Percentiles rank a stretch among this genome's conserved stretches.
Evolutionary conservation across 2,329 filamentous ascomycete species (phyloP).

Genomic region (Microdochium bolleyi): DNA sequence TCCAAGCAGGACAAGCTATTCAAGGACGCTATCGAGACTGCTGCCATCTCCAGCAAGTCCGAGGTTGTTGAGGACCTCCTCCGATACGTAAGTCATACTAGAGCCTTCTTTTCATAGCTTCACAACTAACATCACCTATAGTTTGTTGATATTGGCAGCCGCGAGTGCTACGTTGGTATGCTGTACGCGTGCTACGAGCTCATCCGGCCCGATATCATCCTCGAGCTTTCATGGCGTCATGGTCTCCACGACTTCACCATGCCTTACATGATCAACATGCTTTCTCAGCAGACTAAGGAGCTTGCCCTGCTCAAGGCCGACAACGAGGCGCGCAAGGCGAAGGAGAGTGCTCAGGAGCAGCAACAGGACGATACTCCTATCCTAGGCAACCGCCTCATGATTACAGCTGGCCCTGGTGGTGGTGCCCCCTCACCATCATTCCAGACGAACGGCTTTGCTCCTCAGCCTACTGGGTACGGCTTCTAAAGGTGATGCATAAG

Average conservation of each 20-base stretch:
- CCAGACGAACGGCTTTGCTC: slow-evolving; percentile 81
- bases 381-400: slow-evolving; percentile 85
- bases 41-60: slow-evolving; percentile 81
- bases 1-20: slow-evolving; percentile 99
- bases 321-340: slow-evolving; percentile 86
- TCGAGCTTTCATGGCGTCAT: slow-evolving; percentile 96
- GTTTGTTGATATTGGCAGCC: slow-evolving; percentile 99
- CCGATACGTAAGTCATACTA: slow-evolving; percentile 72
- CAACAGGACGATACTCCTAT: slow-evolving; percentile 93
- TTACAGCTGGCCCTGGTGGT: slow-evolving; percentile 76
- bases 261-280: slow-evolving; percentile 99
- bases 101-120: not conserved
- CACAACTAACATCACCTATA: slow-evolving; percentile 33
- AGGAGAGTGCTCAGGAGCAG: slow-evolving; percentile 65
- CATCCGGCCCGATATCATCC: slow-evolving; percentile 82
- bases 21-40: slow-evolving; percentile 98
- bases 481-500: slow-evolving; percentile 34
- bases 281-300: slow-evolving; percentile 82
- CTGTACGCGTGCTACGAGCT: slow-evolving; percentile 97
- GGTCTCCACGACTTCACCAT: slow-evolving; percentile 95
- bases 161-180: slow-evolving; percentile 99
- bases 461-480: slow-evolving; percentile 77
- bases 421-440: slow-evolving; percentile 59
- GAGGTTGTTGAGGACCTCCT: slow-evolving; percentile 94
- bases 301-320: slow-evolving; percentile 84